phyloP scores from a whole-genome alignment of 1,139 yeast genomes.

The Pichia sp. region DNA sequence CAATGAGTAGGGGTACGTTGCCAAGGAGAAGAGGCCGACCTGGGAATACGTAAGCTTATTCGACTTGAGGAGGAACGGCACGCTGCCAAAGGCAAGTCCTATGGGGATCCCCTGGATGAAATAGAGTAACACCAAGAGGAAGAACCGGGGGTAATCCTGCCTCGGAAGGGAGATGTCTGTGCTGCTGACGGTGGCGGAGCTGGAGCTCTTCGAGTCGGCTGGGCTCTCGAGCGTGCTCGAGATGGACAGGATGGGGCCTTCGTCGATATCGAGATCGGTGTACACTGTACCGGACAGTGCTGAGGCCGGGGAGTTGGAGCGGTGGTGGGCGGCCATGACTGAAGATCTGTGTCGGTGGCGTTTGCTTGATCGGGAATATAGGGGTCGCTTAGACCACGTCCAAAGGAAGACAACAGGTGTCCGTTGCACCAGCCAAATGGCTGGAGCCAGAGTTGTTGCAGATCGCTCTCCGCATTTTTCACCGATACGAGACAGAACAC shows the following conservation, averaged over 20 bases:
- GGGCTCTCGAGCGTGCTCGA: not conserved
- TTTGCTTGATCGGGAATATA: not conserved
- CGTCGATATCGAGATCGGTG: slow-evolving; percentile 14
- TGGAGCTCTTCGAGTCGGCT: no score
- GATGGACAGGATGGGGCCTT: slow-evolving; percentile 10
- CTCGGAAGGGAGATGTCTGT: slow-evolving; percentile 33
- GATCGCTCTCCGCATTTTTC: not conserved
- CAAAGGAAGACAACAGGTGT: no score
- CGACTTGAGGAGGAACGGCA: slow-evolving; percentile 87
- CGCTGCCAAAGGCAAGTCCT: slow-evolving; percentile 91
- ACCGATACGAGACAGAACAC: not conserved
- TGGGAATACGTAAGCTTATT: slow-evolving; percentile 71
- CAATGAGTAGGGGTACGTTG: slow-evolving; percentile 90
- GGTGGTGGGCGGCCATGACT: slow-evolving; percentile 13
- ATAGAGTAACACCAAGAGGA: slow-evolving; percentile 66
- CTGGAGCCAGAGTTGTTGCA: no score
- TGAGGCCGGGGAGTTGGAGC: not conserved
- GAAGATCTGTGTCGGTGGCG: not conserved
- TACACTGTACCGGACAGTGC: not conserved
- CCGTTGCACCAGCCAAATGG: no score
- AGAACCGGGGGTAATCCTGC: slow-evolving; percentile 66
- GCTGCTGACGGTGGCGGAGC: no score
- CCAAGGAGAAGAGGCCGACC: slow-evolving; percentile 85
- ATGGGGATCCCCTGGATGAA: slow-evolving; percentile 92
- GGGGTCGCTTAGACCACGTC: no score